Base-by-base conservation (phyloP, 805 yeast species). In the Clavispora asparagi region DNA sequence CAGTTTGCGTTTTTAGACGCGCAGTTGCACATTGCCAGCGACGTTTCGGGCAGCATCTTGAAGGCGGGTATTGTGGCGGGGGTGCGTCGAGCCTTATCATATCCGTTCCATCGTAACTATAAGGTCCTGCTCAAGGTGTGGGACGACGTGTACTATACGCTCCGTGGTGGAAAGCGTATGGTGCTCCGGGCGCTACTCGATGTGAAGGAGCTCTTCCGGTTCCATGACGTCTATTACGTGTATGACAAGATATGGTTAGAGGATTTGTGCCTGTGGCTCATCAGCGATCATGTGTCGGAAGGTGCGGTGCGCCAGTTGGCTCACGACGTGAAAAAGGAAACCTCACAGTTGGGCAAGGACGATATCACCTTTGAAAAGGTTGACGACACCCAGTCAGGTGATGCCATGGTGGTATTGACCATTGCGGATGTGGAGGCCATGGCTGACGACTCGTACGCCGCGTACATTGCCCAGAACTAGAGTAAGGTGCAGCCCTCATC, bases 211-310 rank as follows among this genome's bases (percentile, higher is more conserved):
- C 65, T 86, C 10, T 91, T 91, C 63, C 74, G 96, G 48, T 85
- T 69, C 59, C 95, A 89, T 59, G 95, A 89, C 57, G 76, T 85
- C 17, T 89, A 89, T 61, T 87, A 89, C 59, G 89, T 88, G 6
- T 91, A 91, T 61, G 86, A 86, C 59, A 81, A 80, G 58, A 74
- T 90, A 0, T 74, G 87, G 71, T 54, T 89, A 6, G 89, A 86
- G 56, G 97, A 91, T 61, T 69, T 88, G 51, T 75, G 87, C 47
- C 70, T 83, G 13, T 91, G 95, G 95, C 61, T 85, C 14, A 70
- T 85, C 19, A 67, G 77, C 46, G 82, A 79, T 43, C 73, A 73
- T 38, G 81, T 87, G 35, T 73, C 73, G 50, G 91, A 85, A 52
- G 70, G 64, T 33, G 74, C 77, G 23, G 58, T 89, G 25, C 70